phyloP scores from a whole-genome alignment of 2,329 filamentous ascomycete species.

The Gliomastix tumulicola region DNA sequence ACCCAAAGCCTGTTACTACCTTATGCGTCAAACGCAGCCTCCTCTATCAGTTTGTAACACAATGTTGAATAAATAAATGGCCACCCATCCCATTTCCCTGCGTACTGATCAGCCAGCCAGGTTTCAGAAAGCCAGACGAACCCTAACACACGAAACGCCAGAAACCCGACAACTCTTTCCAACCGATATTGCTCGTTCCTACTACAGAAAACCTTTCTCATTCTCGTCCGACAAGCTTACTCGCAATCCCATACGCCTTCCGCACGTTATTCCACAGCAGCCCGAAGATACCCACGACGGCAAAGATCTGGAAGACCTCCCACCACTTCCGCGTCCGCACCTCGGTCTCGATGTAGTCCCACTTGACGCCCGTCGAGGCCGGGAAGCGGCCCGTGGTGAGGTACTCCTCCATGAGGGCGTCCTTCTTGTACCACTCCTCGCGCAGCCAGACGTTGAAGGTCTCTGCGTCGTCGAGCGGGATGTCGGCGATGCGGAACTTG shows the following conservation, averaged over 20 bases:
- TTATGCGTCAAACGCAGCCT: too few species aligned
- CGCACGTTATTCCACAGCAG: slow-evolving; percentile 31
- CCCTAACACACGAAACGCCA: too few species aligned
- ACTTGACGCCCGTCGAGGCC: slow-evolving; percentile 47
- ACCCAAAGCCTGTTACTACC: too few species aligned
- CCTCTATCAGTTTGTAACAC: too few species aligned
- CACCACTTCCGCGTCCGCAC: slow-evolving; percentile 46
- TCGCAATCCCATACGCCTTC: slow-evolving; percentile 12
- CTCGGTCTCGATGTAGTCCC: slow-evolving; percentile 50
- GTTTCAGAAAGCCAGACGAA: too few species aligned
- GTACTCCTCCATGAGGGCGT: slow-evolving; percentile 80
- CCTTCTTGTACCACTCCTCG: slow-evolving; percentile 87
- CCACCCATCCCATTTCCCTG: too few species aligned
- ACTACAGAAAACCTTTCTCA: too few species aligned
- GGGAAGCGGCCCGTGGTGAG: slow-evolving; percentile 74
- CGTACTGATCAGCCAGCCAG: too few species aligned
- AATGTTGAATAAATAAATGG: too few species aligned
- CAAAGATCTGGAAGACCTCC: slow-evolving; percentile 50
- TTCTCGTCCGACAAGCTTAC: background rate
- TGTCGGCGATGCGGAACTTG: slow-evolving; percentile 71
- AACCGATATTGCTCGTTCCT: too few species aligned
- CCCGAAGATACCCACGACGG: slow-evolving; percentile 36
- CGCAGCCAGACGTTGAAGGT: slow-evolving; percentile 80
- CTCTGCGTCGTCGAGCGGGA: slow-evolving; percentile 68
- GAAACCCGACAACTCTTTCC: too few species aligned